Evolutionary conservation across 2,329 filamentous ascomycete genomes (phyloP).

Genomic region (Aspergillus sp.): DNA sequence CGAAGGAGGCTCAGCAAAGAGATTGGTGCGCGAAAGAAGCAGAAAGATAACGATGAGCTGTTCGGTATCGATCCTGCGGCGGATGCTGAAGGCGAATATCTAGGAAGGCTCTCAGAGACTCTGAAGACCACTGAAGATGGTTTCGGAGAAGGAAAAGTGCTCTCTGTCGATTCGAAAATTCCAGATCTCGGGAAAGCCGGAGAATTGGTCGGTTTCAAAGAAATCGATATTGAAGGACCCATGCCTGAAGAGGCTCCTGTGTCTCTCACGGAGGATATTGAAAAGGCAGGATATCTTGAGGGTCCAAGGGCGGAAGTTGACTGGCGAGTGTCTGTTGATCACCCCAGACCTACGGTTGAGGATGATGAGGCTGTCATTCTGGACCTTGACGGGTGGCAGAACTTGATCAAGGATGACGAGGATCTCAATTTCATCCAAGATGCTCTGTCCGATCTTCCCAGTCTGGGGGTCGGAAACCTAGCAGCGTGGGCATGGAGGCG

Average conservation of each 20-base stretch:
- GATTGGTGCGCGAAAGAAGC: conserved; percentile 63
- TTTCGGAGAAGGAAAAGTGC: conserved; percentile 1
- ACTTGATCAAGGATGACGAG: conserved; percentile 59
- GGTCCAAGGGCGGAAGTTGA: conserved; percentile 43
- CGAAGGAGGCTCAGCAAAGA: conserved; percentile 64
- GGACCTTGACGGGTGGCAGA: conserved; percentile 63
- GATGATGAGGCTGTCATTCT: conserved; percentile 56
- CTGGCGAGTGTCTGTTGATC: conserved; percentile 51
- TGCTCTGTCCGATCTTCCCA: conserved; percentile 39
- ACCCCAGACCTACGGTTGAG: conserved; percentile 55
- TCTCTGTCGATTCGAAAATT: no score
- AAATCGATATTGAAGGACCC: conserved; percentile 7
- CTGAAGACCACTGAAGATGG: neutral
- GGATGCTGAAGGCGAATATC: conserved; percentile 42
- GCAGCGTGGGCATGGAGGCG: conserved; percentile 62
- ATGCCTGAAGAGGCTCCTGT: conserved; percentile 7
- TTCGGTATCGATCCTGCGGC: conserved; percentile 55
- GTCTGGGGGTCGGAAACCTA: conserved; percentile 47
- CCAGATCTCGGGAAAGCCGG: neutral
- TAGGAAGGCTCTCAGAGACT: neutral
- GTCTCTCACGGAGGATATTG: conserved; percentile 11
- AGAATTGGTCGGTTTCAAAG: neutral
- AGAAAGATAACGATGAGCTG: conserved; percentile 74
- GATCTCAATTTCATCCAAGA: conserved; percentile 50
- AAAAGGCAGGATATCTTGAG: conserved; percentile 24